Conservation (phyloP, 192 early-diverging fungal species). For the Powellomyces hirtus region DNA sequence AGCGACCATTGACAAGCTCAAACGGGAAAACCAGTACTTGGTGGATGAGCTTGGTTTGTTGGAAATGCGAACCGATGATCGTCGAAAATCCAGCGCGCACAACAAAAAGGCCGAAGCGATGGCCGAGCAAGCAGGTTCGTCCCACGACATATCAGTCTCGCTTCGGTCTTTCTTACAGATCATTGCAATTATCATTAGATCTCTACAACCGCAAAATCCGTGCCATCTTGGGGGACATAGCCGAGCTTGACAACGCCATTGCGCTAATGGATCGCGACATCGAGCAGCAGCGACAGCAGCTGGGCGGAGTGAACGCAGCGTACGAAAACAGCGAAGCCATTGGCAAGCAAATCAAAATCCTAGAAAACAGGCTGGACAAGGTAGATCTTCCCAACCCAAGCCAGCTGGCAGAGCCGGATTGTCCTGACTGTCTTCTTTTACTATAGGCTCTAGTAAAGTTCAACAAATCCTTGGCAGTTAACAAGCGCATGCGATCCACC, state of each 20-base stretch:
- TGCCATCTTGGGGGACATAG: constrained; percentile 35
- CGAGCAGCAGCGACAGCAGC: constrained; percentile 46
- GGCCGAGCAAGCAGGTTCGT: constrained; percentile 52
- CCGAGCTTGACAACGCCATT: constrained; percentile 37
- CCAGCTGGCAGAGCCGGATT: background rate
- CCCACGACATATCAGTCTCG: background rate
- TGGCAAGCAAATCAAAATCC: constrained; percentile 51
- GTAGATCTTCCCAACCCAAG: constrained; percentile 6
- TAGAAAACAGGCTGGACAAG: constrained; percentile 60
- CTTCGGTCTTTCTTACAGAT: background rate
- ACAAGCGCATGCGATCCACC: constrained; percentile 47
- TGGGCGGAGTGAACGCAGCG: constrained; percentile 56
- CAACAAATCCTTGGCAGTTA: constrained; percentile 57
- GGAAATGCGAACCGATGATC: constrained; percentile 48
- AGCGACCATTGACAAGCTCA: constrained; percentile 50
- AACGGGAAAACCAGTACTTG: constrained; percentile 50
- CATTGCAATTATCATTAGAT: constrained; percentile 24
- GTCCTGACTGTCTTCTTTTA: background rate
- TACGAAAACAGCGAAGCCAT: constrained; percentile 48
- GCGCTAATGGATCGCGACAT: constrained; percentile 39
- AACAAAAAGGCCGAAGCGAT: constrained; percentile 49
- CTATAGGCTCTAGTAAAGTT: constrained; percentile 56
- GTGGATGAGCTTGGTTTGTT: constrained; percentile 47
- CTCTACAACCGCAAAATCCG: constrained; percentile 41
- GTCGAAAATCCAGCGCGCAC: constrained; percentile 41